A percentile compares a stretch with the other conserved stretches of the same genome.
phyloP scores from a whole-genome alignment of 164 flowering plant genomes.

The Taxillus chinensis region DNA sequence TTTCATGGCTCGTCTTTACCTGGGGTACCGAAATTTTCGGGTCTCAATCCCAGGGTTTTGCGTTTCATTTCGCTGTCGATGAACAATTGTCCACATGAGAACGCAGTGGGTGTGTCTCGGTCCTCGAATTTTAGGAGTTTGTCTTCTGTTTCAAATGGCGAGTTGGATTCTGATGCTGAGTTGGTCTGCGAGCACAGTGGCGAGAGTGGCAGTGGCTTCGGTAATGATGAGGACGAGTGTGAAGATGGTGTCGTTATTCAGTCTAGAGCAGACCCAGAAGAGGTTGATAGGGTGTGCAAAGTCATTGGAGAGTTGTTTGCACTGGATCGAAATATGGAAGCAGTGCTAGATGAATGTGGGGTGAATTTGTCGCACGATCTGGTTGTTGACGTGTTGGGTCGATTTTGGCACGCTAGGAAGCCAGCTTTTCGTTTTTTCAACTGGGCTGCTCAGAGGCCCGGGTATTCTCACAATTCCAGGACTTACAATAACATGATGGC shows the following conservation, averaged over 20 bases:
- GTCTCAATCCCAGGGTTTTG: neutral
- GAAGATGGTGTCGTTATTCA: neutral
- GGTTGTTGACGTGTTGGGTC: slow-evolving; percentile 51
- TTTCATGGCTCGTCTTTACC: too few species aligned
- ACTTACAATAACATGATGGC: slow-evolving; percentile 71
- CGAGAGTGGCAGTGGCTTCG: slow-evolving; percentile 11
- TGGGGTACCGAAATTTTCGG: neutral
- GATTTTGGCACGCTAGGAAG: slow-evolving; percentile 60
- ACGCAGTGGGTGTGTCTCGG: neutral
- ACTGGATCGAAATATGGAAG: slow-evolving; percentile 79
- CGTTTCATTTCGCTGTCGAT: neutral
- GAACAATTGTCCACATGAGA: neutral
- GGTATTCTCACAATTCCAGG: slow-evolving; percentile 57
- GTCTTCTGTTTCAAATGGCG: slow-evolving; percentile 16
- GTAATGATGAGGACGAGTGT: neutral
- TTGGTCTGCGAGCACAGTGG: slow-evolving; percentile 7
- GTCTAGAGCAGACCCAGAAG: slow-evolving; percentile 36
- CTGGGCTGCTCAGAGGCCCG: slow-evolving; percentile 58
- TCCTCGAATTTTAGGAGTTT: slow-evolving; percentile 18
- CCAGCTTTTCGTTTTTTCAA: slow-evolving; percentile 78
- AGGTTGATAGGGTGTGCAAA: slow-evolving; percentile 63
- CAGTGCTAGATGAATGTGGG: slow-evolving; percentile 65
- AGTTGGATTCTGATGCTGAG: slow-evolving; percentile 14
- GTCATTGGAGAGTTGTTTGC: slow-evolving; percentile 81
- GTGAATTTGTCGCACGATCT: slow-evolving; percentile 49